These are phyloP conservation scores for Citrus sp. DNA, from an alignment of 345 rosid genomes.

Conservation along the genomic window DNA sequence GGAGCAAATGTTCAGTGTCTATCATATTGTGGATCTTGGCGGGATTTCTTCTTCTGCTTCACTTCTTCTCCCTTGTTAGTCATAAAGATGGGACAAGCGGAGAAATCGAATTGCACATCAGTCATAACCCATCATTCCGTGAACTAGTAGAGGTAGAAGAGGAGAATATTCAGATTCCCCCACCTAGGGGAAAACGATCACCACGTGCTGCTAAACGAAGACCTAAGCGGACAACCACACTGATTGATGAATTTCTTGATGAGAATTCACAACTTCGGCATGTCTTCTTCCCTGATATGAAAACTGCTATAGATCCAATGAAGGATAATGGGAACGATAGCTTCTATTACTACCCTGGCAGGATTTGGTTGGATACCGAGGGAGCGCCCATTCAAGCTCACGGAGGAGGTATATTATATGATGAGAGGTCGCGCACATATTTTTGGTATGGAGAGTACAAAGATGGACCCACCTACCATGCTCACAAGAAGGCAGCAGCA, in stretches of 20 bases:
- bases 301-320: slow-evolving; percentile 55
- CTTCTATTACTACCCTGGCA: slow-evolving; percentile 60
- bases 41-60: slow-evolving; percentile 60
- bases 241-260: slow-evolving; percentile 94
- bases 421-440: slow-evolving; percentile 53
- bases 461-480: slow-evolving; percentile 87
- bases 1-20: slow-evolving; percentile 63
- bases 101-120: slow-evolving; percentile 35
- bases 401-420: slow-evolving; percentile 80
- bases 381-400: slow-evolving; percentile 95
- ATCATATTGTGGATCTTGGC: slow-evolving; percentile 64
- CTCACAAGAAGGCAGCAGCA: slow-evolving; percentile 73
- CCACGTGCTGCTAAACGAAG: slow-evolving; percentile 82
- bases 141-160: slow-evolving; percentile 79
- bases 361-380: slow-evolving; percentile 87
- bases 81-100: slow-evolving; percentile 34
- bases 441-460: slow-evolving; percentile 96
- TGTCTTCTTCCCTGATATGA: slow-evolving; percentile 71
- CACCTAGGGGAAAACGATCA: slow-evolving; percentile 76
- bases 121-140: slow-evolving; percentile 42
- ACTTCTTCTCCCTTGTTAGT: slow-evolving; percentile 46
- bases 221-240: slow-evolving; percentile 62
- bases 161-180: slow-evolving; percentile 71
- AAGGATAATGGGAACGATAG: slow-evolving; percentile 53
- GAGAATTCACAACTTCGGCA: slow-evolving; percentile 79